Evolutionary conservation across 495 filamentous ascomycete genomes (phyloP), one percentile per base, ranked within the genome.

Genomic region (Daldinia grandis): DNA sequence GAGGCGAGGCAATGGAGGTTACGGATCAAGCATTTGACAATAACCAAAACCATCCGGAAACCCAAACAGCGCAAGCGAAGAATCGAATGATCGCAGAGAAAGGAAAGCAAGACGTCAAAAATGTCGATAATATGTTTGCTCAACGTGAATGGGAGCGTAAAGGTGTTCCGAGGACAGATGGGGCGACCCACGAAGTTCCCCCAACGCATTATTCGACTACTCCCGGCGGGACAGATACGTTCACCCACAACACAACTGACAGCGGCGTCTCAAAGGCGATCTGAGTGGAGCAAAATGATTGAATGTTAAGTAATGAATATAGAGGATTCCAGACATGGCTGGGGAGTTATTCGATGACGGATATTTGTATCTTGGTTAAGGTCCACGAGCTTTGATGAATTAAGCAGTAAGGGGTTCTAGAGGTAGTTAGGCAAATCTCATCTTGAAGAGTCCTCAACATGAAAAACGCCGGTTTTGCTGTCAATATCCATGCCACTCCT

Each of bases 11-110:
- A 24, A 28, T 74, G 49, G 65, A 62, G 9, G 66, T 57, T 1
- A 60, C 69, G 12, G 75, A 75, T 44, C 73, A 69, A 38, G 69
- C 56, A 9, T 69, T 76, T 55, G 72, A 66, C 58, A 66, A 66
- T 49, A 63, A 64, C 33, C 50, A 38, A 15, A 73, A 66, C 63
- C 69, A 75, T 47, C 56, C 73, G 0, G n/a, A 69, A 19, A 75
- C 67, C 9, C 64, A 71, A 19, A 62, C 66, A 3, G n/a, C 62
- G 5, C 44, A 67, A 47, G 42, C 60, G 30, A 75, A 77, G 50
- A 68, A 75, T 58, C 33, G 68, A 57, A 31, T 64, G 28, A 57
- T 77, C 19, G 35, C 66, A 12, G 64, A 71, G 17, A 71, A 75
- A 38, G 69, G 73, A 14, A 73, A 69, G 30, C 38, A 58, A 55